A percentile compares a stretch with the other conserved stretches of the same genome.
phyloP scores from a whole-genome alignment of 345 rosid genomes.

The Euphorbia tirucalli region DNA sequence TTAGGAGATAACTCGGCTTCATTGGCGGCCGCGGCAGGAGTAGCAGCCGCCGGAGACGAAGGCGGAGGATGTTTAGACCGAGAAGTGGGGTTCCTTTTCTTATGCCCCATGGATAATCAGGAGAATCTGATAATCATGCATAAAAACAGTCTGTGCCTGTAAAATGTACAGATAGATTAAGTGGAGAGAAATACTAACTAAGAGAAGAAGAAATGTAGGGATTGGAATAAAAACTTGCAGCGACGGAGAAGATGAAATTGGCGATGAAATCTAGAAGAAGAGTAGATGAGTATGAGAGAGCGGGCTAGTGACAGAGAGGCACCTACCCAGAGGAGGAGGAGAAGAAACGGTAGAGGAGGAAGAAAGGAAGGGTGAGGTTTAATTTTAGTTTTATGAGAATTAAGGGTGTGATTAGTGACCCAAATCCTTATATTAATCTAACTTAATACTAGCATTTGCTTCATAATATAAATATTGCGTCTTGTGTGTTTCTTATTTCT shows the following conservation, averaged over 20 bases:
- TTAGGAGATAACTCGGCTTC: constrained; percentile 19
- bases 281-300: constrained; percentile 5
- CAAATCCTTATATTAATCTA: not conserved
- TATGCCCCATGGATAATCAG: constrained; percentile 63
- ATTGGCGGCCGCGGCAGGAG: constrained; percentile 25
- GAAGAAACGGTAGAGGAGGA: not conserved
- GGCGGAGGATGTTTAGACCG: constrained; percentile 52
- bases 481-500: too few species aligned
- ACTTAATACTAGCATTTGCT: not conserved
- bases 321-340: constrained; percentile 17
- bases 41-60: constrained; percentile 25
- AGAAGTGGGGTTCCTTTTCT: constrained; percentile 56
- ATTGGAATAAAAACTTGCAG: constrained; percentile 7
- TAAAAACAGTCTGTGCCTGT: constrained; percentile 10
- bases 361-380: not conserved
- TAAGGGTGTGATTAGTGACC: not conserved
- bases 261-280: constrained; percentile 38
- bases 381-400: not conserved
- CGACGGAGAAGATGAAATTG: constrained; percentile 24
- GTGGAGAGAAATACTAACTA: constrained; percentile 23
- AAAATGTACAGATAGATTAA: not conserved
- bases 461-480: too few species aligned
- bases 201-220: constrained; percentile 12
- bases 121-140: constrained; percentile 39
- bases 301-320: constrained; percentile 12